Conservation (phyloP, 2,329 filamentous ascomycete genomes). For the Fusarium sacchari region DNA sequence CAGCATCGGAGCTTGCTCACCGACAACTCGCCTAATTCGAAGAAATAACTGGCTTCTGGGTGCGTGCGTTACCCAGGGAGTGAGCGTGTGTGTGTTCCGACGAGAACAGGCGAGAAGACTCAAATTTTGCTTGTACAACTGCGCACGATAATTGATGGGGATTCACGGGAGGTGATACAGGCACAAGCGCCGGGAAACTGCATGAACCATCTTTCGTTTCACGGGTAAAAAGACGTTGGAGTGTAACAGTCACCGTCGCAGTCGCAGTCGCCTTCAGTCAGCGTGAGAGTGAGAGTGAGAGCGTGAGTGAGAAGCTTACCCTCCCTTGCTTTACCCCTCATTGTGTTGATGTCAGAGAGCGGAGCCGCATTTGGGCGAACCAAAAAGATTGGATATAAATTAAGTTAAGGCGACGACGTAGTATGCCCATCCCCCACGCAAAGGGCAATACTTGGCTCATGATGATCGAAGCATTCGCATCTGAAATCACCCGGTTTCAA, state of each 20-base stretch:
- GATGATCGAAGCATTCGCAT: not conserved
- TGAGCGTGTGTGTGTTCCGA: not conserved
- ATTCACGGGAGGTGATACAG: not conserved
- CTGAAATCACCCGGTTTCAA: slow-evolving; percentile 3
- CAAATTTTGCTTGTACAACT: not conserved
- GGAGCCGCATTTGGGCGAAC: slow-evolving; percentile 15
- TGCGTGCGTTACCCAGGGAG: not conserved
- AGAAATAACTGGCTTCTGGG: not conserved
- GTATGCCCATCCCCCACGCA: not conserved
- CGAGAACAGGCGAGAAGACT: not conserved
- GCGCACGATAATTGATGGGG: not conserved
- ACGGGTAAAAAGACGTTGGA: not conserved
- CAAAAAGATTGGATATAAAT: no score
- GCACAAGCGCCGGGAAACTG: not conserved
- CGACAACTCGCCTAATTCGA: not conserved
- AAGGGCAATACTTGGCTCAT: not conserved
- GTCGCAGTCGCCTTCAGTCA: not conserved
- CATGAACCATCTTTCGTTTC: not conserved
- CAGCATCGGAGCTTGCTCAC: not conserved
- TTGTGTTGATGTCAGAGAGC: not conserved
- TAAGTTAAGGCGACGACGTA: not conserved
- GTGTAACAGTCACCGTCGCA: not conserved
- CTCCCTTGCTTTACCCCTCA: not conserved
- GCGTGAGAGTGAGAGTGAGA: not conserved
- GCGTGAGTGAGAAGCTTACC: not conserved